Evolutionary conservation across 2,329 filamentous ascomycete species (phyloP).

Genomic region (Monilinia fructigena): DNA sequence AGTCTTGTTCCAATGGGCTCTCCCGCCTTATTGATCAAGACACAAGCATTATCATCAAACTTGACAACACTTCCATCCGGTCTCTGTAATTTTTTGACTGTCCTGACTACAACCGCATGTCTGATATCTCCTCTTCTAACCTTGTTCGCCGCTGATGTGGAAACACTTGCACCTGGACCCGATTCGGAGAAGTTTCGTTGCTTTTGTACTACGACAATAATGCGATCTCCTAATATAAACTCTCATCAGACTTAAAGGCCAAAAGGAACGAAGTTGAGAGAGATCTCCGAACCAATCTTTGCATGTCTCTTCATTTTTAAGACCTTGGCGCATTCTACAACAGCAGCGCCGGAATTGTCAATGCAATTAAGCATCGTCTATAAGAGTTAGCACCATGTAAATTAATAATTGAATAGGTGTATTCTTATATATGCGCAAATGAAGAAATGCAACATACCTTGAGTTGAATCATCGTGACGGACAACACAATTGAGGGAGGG

Average conservation of each 20-base stretch:
- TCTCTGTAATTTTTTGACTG: constrained; percentile 80
- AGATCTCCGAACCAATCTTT: constrained; percentile 68
- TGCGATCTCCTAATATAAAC: constrained; percentile 72
- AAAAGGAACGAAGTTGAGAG: not conserved
- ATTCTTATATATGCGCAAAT: not conserved
- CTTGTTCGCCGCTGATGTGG: constrained; percentile 77
- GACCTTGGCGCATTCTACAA: constrained; percentile 94
- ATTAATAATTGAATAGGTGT: not conserved
- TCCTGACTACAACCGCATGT: constrained; percentile 93
- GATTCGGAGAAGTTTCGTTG: constrained; percentile 77
- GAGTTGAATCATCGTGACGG: constrained; percentile 81
- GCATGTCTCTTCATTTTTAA: constrained; percentile 87
- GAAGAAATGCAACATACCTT: constrained; percentile 54
- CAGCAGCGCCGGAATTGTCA: constrained; percentile 93
- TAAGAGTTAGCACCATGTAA: not conserved
- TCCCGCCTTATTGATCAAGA: constrained; percentile 93
- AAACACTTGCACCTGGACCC: constrained; percentile 68
- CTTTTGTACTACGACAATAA: constrained; percentile 97
- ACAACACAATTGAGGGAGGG: constrained; percentile 27
- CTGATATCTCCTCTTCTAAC: constrained; percentile 95
- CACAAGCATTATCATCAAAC: constrained; percentile 98
- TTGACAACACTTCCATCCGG: constrained; percentile 85
- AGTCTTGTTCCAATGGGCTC: constrained; percentile 92
- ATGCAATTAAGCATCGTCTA: constrained; percentile 99
- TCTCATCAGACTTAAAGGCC: constrained; percentile 11